phyloP scores from a whole-genome alignment of 108 stramenopile genomes.

The Skeletonema menzelii region DNA sequence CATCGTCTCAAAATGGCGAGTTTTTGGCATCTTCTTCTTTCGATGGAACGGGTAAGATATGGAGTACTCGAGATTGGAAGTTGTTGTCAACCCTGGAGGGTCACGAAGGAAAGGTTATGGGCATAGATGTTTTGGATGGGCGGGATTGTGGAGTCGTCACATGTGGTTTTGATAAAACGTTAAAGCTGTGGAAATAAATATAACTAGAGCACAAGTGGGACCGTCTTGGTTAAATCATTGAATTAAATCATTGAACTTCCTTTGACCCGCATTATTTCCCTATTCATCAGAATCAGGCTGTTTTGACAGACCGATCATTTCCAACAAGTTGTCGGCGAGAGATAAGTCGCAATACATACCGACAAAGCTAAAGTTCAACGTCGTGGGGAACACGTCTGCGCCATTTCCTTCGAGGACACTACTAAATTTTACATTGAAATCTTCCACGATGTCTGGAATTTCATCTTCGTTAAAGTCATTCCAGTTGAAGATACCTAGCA shows the following conservation, averaged over 20 bases:
- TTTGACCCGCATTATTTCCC: not conserved
- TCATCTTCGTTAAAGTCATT: not conserved
- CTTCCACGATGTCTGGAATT: not conserved
- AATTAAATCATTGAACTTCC: not conserved
- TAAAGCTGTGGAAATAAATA: constrained; percentile 80
- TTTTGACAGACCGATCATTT: not conserved
- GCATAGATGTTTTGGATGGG: constrained; percentile 68
- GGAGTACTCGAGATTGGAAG: constrained; percentile 91
- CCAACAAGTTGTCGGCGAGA: not conserved
- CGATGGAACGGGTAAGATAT: constrained; percentile 92
- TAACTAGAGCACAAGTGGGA: not conserved
- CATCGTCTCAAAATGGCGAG: constrained; percentile 67
- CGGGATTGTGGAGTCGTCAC: constrained; percentile 58
- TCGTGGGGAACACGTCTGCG: not conserved
- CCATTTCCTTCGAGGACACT: too few species aligned
- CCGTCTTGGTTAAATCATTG: not conserved
- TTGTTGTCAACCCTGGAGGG: constrained; percentile 81
- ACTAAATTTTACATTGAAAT: not conserved
- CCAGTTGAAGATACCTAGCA: too few species aligned
- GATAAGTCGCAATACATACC: not conserved
- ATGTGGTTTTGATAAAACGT: constrained; percentile 89
- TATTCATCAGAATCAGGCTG: not conserved
- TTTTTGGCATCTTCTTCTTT: constrained; percentile 89
- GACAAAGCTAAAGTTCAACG: not conserved
- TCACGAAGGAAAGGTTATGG: constrained; percentile 96